phyloP scores from a whole-genome alignment of 768 basidiomycete species.

The Tylopilus vinaceipallidus region DNA sequence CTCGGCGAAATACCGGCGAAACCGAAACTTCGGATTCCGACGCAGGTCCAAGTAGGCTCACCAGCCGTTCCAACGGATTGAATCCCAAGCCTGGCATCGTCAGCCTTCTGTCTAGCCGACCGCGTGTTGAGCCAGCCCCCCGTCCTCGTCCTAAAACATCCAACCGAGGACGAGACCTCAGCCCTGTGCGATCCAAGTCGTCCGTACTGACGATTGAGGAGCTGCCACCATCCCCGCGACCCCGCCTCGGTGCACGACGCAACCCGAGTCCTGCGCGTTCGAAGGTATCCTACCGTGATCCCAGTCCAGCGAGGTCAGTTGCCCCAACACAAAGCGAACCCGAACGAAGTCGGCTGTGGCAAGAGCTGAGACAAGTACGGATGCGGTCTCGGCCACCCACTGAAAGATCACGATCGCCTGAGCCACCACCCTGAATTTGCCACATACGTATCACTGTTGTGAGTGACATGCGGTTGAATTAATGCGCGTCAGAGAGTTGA shows the following conservation, averaged over 20 bases:
- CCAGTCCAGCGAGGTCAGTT: slow-evolving; percentile 28
- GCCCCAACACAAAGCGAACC: slow-evolving; percentile 35
- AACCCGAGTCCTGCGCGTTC: slow-evolving; percentile 40
- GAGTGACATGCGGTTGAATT: slow-evolving; percentile 12
- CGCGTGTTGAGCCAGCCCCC: slow-evolving; percentile 25
- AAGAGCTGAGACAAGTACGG: slow-evolving; percentile 51
- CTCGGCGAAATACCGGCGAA: slow-evolving; percentile 28
- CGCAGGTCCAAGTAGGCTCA: slow-evolving; percentile 24
- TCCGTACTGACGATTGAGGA: slow-evolving; percentile 24
- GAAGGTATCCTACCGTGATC: slow-evolving; percentile 25
- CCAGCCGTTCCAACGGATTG: slow-evolving; percentile 26
- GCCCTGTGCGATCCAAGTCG: slow-evolving; percentile 31
- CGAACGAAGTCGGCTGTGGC: slow-evolving; percentile 50
- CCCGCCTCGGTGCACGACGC: slow-evolving; percentile 37
- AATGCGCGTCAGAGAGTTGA: slow-evolving; percentile 7
- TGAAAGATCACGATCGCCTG: slow-evolving; percentile 39
- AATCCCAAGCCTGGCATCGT: slow-evolving; percentile 34
- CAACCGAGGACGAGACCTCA: slow-evolving; percentile 29
- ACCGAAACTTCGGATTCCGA: slow-evolving; percentile 35
- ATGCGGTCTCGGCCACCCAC: slow-evolving; percentile 46
- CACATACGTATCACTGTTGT: slow-evolving; percentile 13
- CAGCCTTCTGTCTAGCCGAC: slow-evolving; percentile 37
- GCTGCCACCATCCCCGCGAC: slow-evolving; percentile 29
- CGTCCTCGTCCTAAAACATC: slow-evolving; percentile 28
- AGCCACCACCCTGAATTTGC: slow-evolving; percentile 35